Percentiles rank a stretch among this genome's conserved stretches.
Evolutionary conservation across 345 rosid genomes (phyloP).

Genomic region (Lagerstroemia speciosa): DNA sequence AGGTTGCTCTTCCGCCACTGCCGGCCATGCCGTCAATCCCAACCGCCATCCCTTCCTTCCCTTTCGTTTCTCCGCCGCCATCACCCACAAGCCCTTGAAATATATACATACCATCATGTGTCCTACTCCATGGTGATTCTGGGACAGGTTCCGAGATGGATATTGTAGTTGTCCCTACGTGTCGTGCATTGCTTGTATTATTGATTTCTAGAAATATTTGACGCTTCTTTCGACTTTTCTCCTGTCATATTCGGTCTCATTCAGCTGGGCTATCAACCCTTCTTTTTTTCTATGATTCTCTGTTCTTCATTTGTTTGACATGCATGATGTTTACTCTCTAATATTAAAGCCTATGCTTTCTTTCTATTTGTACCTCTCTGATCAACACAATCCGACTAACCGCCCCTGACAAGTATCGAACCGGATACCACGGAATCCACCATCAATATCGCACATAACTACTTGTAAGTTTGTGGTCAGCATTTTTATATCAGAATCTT

Average conservation of each 20-base stretch:
- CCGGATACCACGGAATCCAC: background rate
- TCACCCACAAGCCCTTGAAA: slow-evolving; percentile 14
- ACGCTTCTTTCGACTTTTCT: background rate
- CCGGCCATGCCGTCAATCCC: slow-evolving; percentile 24
- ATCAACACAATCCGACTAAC: background rate
- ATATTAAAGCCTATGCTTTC: background rate
- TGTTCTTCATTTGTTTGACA: background rate
- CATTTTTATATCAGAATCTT: background rate
- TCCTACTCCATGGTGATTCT: background rate
- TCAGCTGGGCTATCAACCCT: background rate
- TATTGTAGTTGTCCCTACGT: background rate
- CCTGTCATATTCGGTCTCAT: background rate
- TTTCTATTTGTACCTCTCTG: background rate
- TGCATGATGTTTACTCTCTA: background rate
- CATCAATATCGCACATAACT: too few species aligned
- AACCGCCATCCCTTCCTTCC: slow-evolving; percentile 26
- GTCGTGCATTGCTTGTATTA: background rate
- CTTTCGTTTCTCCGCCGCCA: slow-evolving; percentile 26
- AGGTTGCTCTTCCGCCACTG: slow-evolving; percentile 7
- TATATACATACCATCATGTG: background rate
- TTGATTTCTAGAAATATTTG: background rate
- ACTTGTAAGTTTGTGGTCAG: background rate
- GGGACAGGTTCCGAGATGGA: background rate
- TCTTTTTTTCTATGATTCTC: background rate
- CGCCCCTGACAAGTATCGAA: background rate